A percentile compares a stretch with the other conserved stretches of the same genome.
These are phyloP conservation scores for Ophiostoma quercus DNA, from an alignment of 2,329 filamentous ascomycete species.

Conservation along the genomic window DNA sequence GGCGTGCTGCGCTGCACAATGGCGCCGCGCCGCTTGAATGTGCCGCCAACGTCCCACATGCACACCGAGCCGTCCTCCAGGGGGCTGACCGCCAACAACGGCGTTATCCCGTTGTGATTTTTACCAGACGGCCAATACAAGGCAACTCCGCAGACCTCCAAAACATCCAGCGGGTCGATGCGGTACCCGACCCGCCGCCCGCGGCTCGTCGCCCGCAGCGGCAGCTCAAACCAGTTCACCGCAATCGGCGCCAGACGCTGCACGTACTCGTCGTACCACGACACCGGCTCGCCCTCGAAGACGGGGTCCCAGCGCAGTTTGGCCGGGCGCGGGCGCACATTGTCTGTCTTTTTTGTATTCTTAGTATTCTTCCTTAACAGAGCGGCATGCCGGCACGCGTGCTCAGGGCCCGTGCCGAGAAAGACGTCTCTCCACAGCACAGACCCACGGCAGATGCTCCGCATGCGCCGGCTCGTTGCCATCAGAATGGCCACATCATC, in stretches of 20 bases:
- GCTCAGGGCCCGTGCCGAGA: conserved; percentile 58
- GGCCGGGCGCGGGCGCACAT: not conserved
- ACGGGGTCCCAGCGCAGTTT: conserved; percentile 65
- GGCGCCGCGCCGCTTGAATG: conserved; percentile 50
- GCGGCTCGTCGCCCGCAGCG: conserved; percentile 41
- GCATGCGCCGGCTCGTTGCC: conserved; percentile 61
- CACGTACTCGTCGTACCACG: conserved; percentile 88
- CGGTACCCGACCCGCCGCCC: conserved; percentile 24
- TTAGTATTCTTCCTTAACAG: conserved; percentile 35
- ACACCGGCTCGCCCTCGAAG: conserved; percentile 63
- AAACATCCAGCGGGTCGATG: conserved; percentile 37
- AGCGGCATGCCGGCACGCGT: not conserved
- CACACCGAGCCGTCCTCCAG: conserved; percentile 84
- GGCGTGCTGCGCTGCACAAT: conserved; percentile 61
- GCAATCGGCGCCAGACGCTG: conserved; percentile 70
- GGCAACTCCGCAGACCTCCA: conserved; percentile 70
- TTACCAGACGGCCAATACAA: conserved; percentile 52
- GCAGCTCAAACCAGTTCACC: conserved; percentile 70
- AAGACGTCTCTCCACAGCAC: conserved; percentile 71
- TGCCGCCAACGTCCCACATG: conserved; percentile 70
- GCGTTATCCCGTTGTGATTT: conserved; percentile 23
- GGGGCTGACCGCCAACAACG: conserved; percentile 62
- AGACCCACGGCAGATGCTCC: conserved; percentile 65
- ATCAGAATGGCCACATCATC: conserved; percentile 63
- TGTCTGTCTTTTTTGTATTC: not conserved